Evolutionary conservation across 1,284 basidiomycete genomes (phyloP).

Genomic region (Heterobasidion irregulare): DNA sequence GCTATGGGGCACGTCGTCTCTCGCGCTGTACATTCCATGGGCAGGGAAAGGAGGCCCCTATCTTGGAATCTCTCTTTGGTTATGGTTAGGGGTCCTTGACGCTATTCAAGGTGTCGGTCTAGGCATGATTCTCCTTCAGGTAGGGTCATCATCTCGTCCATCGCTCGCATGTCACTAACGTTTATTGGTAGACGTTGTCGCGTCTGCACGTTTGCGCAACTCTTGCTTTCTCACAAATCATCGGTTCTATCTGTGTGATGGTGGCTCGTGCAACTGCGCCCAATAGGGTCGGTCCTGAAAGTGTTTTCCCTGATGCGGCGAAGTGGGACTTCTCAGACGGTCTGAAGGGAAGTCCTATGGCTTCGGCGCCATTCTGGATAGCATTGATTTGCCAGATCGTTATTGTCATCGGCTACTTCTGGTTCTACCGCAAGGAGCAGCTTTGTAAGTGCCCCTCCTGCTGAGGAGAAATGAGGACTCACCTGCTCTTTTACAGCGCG

Average conservation of each 20-base stretch:
- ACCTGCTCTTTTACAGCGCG: conserved; percentile 21
- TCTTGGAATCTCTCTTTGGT: conserved; percentile 80
- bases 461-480: not conserved
- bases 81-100: conserved; percentile 90
- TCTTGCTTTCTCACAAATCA: conserved; percentile 79
- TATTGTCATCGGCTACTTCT: conserved; percentile 88
- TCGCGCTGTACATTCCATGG: conserved; percentile 88
- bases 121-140: conserved; percentile 89
- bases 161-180: not conserved
- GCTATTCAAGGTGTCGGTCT: conserved; percentile 89
- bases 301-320: conserved; percentile 87
- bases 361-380: conserved; percentile 80
- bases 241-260: conserved; percentile 79
- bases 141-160: conserved; percentile 13
- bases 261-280: conserved; percentile 81
- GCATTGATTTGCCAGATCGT: conserved; percentile 73
- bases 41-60: conserved; percentile 79
- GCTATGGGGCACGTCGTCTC: conserved; percentile 83
- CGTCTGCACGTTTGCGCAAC: conserved; percentile 90
- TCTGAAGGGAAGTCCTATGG: conserved; percentile 69
- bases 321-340: conserved; percentile 79
- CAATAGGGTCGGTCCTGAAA: conserved; percentile 74
- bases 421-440: conserved; percentile 90
- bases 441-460: conserved; percentile 36
- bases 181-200: conserved; percentile 59